Base-by-base conservation (phyloP, 2,329 filamentous ascomycete genomes). In the Leptodontidium sp. region DNA sequence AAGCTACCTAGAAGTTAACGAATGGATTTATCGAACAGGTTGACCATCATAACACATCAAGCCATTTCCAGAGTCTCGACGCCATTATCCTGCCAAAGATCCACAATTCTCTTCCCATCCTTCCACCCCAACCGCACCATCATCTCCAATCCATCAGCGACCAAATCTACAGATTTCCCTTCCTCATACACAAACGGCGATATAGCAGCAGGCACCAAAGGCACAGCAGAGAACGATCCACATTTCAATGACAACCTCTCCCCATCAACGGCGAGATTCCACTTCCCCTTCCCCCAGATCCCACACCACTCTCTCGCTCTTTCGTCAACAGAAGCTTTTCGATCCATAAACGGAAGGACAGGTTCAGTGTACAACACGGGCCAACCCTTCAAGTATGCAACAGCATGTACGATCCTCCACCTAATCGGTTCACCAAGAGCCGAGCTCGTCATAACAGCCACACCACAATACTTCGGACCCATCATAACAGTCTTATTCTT, bases 81-180 rank as follows among this genome's bases (percentile, higher is more conserved):
- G n/a, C 24, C 35, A 29, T 32, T 61, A 66, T 69, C 62, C 38
- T 66, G 58, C 65, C 65, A 70, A 4, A 70, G 1, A 50, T 71
- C 66, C 14, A 68, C 45, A 24, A 58, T 58, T 43, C 58, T 50
- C 35, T 52, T 49, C 7, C 59, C 66, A 21, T 67, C 70, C 15
- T 66, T 69, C 70, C 67, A 71, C 12, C 50, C 67, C 8, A 71
- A n/a, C 40, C 67, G 40, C 9, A 71, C 7, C 70, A 71, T 69
- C 26, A 64, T 67, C 38, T 66, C 62, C 21, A 71, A 61, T 2
- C 70, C 70, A 26, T 69, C 70, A 4, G 64, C 17, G 7, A 68
- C 65, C 24, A 71, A 57, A 55, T 71, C 69, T 32, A 67, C 64
- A 24, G 67, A 69, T 7, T 65, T 64, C 2, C 61, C 57, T 8